Evolutionary conservation across 805 yeast species (phyloP).

Genomic region (Nakazawaea laoshanensis): DNA sequence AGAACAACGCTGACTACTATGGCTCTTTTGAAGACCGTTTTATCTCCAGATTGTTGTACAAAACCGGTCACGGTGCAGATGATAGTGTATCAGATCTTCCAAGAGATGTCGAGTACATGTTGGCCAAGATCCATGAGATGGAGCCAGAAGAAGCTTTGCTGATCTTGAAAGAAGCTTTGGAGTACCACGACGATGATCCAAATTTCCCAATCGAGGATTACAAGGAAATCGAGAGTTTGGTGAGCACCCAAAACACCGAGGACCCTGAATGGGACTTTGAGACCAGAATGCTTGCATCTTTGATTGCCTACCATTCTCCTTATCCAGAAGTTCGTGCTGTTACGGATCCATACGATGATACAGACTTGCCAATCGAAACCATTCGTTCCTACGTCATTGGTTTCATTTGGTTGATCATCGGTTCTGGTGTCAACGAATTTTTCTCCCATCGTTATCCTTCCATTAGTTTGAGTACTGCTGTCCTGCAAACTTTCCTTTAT

Average conservation of each 20-base stretch:
- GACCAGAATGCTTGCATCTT: conserved; percentile 24
- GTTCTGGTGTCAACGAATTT: conserved; percentile 47
- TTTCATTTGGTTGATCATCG: conserved; percentile 41
- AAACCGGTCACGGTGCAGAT: conserved; percentile 9
- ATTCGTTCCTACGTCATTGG: conserved; percentile 49
- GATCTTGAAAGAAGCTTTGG: conserved; percentile 29
- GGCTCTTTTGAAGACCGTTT: conserved; percentile 6
- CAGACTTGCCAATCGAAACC: conserved; percentile 39
- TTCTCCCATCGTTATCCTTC: conserved; percentile 48
- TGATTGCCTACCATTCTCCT: conserved; percentile 33
- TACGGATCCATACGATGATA: conserved; percentile 51
- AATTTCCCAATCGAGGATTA: conserved; percentile 33
- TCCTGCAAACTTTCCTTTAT: conserved; percentile 36
- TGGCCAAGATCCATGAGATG: conserved; percentile 28
- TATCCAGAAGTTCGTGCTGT: conserved; percentile 63
- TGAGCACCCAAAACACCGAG: conserved; percentile 5
- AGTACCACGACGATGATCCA: conserved; percentile 37
- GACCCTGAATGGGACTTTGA: conserved; percentile 21
- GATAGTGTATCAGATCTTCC: conserved; percentile 5
- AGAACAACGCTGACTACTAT: conserved; percentile 1
- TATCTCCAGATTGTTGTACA: conserved; percentile 6
- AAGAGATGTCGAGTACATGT: conserved; percentile 23
- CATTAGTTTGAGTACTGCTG: conserved; percentile 31
- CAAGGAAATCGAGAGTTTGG: conserved; percentile 22
- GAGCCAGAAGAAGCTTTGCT: conserved; percentile 28